phyloP scores from a whole-genome alignment of 495 filamentous ascomycete species.

The Lepidopterella palustris region DNA sequence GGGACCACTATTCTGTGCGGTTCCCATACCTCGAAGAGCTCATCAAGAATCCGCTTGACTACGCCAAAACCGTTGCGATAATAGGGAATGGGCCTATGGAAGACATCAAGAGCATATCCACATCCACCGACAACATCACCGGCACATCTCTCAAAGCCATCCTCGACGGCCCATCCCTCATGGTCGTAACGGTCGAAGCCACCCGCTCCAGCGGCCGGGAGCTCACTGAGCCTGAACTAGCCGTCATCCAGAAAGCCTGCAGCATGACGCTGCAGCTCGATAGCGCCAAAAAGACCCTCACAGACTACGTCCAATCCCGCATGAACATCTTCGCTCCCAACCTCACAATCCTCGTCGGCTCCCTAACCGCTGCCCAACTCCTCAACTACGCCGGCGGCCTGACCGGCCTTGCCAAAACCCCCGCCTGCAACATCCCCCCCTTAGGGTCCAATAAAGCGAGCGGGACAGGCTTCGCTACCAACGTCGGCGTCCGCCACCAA shows the following conservation, averaged over 20 bases:
- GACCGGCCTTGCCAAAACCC: conserved; percentile 80
- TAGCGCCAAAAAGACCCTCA: conserved; percentile 77
- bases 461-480: conserved; percentile 83
- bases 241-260: conserved; percentile 69
- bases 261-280: conserved; percentile 83
- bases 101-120: conserved; percentile 68
- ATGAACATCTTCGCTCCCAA: conserved; percentile 97
- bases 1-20: conserved; percentile 89
- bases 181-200: conserved; percentile 95
- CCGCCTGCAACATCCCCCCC: conserved; percentile 84
- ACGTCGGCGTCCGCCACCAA: conserved; percentile 84
- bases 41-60: conserved; percentile 85
- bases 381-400: conserved; percentile 90
- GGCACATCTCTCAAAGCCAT: conserved; percentile 68
- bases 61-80: conserved; percentile 91
- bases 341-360: conserved; percentile 84
- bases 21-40: conserved; percentile 96
- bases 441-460: conserved; percentile 82
- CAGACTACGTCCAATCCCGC: conserved; percentile 92
- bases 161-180: conserved; percentile 80
- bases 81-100: conserved; percentile 90
- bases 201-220: conserved; percentile 77
- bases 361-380: conserved; percentile 91
- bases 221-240: conserved; percentile 67
- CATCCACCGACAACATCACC: conserved; percentile 66